A percentile compares a stretch with the other conserved stretches of the same genome.
phyloP scores from a whole-genome alignment of 306 rosid genomes.

The Prosopis cineraria region DNA sequence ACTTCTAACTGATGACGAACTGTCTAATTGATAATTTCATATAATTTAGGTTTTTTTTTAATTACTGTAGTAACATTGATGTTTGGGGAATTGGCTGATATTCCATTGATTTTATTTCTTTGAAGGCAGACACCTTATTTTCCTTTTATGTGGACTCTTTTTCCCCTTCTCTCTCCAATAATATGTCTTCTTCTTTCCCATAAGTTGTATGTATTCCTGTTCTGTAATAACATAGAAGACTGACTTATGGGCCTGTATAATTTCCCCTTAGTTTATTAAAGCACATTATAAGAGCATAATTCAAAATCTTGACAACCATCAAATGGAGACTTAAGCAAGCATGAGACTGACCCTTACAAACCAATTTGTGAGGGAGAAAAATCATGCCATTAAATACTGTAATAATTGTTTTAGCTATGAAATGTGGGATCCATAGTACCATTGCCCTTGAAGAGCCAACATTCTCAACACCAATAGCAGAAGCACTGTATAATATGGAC shows the following conservation, averaged over 20 bases:
- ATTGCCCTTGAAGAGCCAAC: background rate
- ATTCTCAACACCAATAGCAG: background rate
- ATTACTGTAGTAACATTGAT: background rate
- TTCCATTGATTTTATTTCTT: background rate
- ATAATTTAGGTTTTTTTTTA: background rate
- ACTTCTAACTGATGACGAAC: background rate
- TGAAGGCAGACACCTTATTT: background rate
- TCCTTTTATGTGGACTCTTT: background rate
- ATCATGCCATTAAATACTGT: background rate
- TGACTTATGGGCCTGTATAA: background rate
- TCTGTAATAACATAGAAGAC: background rate
- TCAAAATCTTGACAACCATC: background rate
- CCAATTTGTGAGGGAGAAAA: no score
- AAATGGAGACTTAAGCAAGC: no score
- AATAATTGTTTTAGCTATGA: background rate
- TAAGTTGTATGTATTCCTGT: background rate
- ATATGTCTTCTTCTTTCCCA: background rate
- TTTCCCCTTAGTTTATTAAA: background rate
- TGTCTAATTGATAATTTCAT: background rate
- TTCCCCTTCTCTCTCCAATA: background rate
- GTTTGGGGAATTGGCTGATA: background rate
- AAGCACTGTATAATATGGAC: background rate
- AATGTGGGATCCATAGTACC: background rate
- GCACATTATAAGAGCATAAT: background rate
- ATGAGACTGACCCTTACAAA: no score